Percentiles rank a stretch among this genome's conserved stretches.
These are phyloP conservation scores for Penicillium polonicum DNA, from an alignment of 2,329 filamentous ascomycete genomes.

Conservation along the genomic window DNA sequence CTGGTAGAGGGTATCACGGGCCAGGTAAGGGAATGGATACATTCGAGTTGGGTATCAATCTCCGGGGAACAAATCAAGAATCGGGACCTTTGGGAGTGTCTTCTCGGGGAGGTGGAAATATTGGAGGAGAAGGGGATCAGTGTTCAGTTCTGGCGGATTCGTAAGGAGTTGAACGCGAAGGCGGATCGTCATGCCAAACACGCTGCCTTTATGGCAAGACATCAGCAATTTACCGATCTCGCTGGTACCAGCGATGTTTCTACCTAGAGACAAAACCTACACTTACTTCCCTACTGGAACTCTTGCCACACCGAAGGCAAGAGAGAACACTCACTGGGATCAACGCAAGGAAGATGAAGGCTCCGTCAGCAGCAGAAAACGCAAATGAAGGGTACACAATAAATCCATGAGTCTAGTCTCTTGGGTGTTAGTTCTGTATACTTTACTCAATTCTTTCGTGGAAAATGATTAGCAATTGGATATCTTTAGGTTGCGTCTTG, in stretches of 20 bases:
- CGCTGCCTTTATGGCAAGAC: not conserved
- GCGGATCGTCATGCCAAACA: not conserved
- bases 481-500: not conserved
- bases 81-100: constrained; percentile 52
- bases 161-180: not conserved
- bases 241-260: too few relatives aligned
- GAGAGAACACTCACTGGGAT: not conserved
- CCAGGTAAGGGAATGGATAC: constrained; percentile 49
- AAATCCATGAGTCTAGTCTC: not conserved
- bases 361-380: not conserved
- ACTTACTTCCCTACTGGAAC: not conserved
- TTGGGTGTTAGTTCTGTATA: not conserved
- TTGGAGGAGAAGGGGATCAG: constrained; percentile 29
- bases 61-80: not conserved
- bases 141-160: not conserved
- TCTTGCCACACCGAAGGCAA: too few relatives aligned
- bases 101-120: constrained; percentile 46
- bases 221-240: not conserved
- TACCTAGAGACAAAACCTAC: not conserved
- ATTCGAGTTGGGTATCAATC: not conserved
- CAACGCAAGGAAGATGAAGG: not conserved
- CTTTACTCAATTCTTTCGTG: too few relatives aligned
- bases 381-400: too few relatives aligned
- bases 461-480: not conserved
- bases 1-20: constrained; percentile 48